Evolutionary conservation across 306 rosid genomes (phyloP).

Genomic region (Corylus avellana): DNA sequence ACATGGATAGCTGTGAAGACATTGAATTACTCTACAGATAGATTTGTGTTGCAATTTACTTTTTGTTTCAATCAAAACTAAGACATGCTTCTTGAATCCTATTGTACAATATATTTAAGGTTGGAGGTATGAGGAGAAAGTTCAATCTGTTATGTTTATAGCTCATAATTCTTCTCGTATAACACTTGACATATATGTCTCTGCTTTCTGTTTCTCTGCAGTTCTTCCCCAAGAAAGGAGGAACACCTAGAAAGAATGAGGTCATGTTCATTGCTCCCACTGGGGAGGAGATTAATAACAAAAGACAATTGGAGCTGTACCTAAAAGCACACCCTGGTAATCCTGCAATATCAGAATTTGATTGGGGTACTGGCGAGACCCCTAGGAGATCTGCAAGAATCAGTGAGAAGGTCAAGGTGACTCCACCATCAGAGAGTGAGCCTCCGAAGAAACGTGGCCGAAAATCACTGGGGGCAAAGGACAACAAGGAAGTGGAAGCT

Average conservation of each 20-base stretch:
- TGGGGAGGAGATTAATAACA: conserved; percentile 74
- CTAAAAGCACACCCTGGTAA: conserved; percentile 75
- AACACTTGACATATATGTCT: conserved; percentile 6
- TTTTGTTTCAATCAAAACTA: neutral
- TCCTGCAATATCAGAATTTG: conserved; percentile 73
- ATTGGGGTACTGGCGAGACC: conserved; percentile 89
- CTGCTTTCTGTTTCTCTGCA: conserved; percentile 30
- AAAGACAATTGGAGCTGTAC: conserved; percentile 80
- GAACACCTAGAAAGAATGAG: conserved; percentile 75
- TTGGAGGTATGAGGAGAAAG: neutral
- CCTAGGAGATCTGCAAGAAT: conserved; percentile 92
- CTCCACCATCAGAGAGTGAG: conserved; percentile 57
- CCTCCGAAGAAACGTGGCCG: conserved; percentile 72
- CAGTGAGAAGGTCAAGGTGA: conserved; percentile 69
- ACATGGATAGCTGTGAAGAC: neutral
- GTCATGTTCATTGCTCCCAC: conserved; percentile 76
- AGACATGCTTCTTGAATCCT: neutral
- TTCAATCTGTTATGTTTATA: neutral
- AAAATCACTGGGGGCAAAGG: conserved; percentile 65
- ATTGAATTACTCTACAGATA: neutral
- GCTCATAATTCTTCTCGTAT: conserved; percentile 5
- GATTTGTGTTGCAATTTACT: neutral
- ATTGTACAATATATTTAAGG: neutral
- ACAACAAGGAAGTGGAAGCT: conserved; percentile 51
- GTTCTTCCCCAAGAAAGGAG: conserved; percentile 77